Conservation (phyloP, 164 flowering plant genomes). For the Stephania japonica region DNA sequence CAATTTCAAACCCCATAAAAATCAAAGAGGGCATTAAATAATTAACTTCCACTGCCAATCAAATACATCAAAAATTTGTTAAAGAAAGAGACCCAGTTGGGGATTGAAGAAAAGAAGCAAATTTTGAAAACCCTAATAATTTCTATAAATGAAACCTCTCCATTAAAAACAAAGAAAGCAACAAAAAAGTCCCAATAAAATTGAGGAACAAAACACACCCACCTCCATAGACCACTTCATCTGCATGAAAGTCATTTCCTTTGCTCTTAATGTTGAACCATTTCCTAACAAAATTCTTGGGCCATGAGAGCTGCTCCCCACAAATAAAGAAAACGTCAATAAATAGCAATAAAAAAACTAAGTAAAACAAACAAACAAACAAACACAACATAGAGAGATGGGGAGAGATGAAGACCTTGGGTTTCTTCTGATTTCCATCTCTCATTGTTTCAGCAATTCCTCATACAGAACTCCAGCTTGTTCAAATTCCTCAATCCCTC, state of each 20-base stretch:
- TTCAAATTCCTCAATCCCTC: slow-evolving; percentile 4
- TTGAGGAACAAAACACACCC: background rate
- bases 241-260: slow-evolving; percentile 65
- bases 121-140: background rate
- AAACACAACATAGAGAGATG: slow-evolving; percentile 7
- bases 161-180: background rate
- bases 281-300: slow-evolving; percentile 74
- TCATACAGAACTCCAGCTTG: slow-evolving; percentile 49
- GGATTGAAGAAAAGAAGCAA: background rate
- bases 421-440: slow-evolving; percentile 83
- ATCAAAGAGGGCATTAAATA: background rate
- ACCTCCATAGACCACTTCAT: slow-evolving; percentile 55
- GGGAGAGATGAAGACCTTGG: slow-evolving; percentile 37
- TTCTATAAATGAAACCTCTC: background rate
- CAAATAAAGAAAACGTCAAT: slow-evolving; percentile 4
- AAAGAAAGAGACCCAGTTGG: slow-evolving; percentile 7
- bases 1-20: slow-evolving; percentile 13
- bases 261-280: slow-evolving; percentile 90
- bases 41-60: background rate
- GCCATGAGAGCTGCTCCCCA: slow-evolving; percentile 65
- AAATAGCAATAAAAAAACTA: background rate
- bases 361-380: slow-evolving; percentile 6
- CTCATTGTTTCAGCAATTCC: slow-evolving; percentile 69
- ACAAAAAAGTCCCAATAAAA: background rate
- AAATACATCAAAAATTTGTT: slow-evolving; percentile 1